Conservation (phyloP, 2,329 filamentous ascomycete genomes). For the Fonsecaea erecta region DNA sequence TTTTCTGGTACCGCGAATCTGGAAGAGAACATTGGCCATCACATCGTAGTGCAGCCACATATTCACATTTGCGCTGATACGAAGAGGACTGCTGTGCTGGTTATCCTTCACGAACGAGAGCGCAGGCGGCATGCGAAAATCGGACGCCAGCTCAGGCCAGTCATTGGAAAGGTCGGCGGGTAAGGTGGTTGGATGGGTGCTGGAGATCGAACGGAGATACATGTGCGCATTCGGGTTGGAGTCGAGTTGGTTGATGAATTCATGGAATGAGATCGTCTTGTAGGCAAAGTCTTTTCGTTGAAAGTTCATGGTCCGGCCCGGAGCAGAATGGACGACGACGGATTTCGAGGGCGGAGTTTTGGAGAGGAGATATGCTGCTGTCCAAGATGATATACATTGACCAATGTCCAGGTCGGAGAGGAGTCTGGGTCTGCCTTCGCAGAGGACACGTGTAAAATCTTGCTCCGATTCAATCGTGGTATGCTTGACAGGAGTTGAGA, state of each 20-base stretch:
- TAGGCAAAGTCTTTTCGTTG: constrained; percentile 82
- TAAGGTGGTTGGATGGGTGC: constrained; percentile 67
- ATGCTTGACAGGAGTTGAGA: constrained; percentile 14
- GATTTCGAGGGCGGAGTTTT: constrained; percentile 65
- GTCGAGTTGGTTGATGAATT: constrained; percentile 60
- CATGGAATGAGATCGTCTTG: constrained; percentile 67
- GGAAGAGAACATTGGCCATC: constrained; percentile 85
- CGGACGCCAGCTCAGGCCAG: constrained; percentile 69
- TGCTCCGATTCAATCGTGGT: constrained; percentile 20
- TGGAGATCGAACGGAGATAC: constrained; percentile 80
- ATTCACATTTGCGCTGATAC: constrained; percentile 77
- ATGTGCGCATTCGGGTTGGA: constrained; percentile 65
- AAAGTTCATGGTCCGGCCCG: constrained; percentile 74
- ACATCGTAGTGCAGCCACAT: constrained; percentile 93
- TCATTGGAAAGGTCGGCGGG: constrained; percentile 73
- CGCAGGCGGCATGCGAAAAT: constrained; percentile 71
- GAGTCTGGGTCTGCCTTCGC: constrained; percentile 64
- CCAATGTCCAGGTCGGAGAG: constrained; percentile 71
- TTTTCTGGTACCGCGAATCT: constrained; percentile 73
- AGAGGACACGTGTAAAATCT: constrained; percentile 63
- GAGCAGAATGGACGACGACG: constrained; percentile 73
- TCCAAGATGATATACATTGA: constrained; percentile 70
- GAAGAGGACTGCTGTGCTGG: constrained; percentile 76
- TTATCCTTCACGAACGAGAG: constrained; percentile 65
- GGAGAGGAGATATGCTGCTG: constrained; percentile 67